These are phyloP conservation scores for Linaria vulgaris DNA, from an alignment of 257 asterid genomes.

Conservation along the genomic window DNA sequence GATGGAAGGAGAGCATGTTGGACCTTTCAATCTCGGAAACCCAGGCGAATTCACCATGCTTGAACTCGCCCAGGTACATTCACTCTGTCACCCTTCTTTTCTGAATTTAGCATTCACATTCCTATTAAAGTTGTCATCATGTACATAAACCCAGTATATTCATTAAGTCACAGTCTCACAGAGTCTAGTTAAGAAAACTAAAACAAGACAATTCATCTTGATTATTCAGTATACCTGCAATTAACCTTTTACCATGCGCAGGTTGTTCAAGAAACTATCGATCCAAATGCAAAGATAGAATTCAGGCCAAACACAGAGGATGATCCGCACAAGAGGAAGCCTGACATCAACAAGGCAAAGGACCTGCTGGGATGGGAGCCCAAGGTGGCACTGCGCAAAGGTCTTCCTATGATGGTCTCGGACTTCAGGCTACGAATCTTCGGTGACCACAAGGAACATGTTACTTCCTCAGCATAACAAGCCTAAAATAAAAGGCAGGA, in stretches of 20 bases:
- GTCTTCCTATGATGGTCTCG: conserved; percentile 90
- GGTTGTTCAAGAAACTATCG: conserved; percentile 94
- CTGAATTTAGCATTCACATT: too few species aligned
- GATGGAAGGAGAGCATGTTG: conserved; percentile 99
- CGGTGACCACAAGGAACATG: conserved; percentile 67
- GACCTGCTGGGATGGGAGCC: conserved; percentile 96
- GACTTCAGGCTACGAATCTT: conserved; percentile 92
- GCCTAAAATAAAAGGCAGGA: too few species aligned
- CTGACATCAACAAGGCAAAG: conserved; percentile 85
- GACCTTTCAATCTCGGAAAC: conserved; percentile 96
- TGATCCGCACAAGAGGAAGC: conserved; percentile 97
- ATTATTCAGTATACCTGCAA: too few species aligned
- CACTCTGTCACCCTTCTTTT: too few species aligned
- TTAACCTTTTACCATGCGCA: conserved; percentile 21
- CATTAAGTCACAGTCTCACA: too few species aligned
- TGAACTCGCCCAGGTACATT: conserved; percentile 88
- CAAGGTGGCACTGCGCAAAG: conserved; percentile 72
- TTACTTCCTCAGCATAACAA: conserved; percentile 9
- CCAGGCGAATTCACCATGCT: conserved; percentile 99
- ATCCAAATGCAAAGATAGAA: conserved; percentile 82
- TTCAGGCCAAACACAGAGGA: conserved; percentile 93
- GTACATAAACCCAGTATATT: too few species aligned
- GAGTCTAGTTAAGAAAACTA: too few species aligned
- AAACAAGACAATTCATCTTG: too few species aligned
- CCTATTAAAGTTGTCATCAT: too few species aligned